Conservation (phyloP, 2,329 filamentous ascomycete species). For the Elsinoe perseae region DNA sequence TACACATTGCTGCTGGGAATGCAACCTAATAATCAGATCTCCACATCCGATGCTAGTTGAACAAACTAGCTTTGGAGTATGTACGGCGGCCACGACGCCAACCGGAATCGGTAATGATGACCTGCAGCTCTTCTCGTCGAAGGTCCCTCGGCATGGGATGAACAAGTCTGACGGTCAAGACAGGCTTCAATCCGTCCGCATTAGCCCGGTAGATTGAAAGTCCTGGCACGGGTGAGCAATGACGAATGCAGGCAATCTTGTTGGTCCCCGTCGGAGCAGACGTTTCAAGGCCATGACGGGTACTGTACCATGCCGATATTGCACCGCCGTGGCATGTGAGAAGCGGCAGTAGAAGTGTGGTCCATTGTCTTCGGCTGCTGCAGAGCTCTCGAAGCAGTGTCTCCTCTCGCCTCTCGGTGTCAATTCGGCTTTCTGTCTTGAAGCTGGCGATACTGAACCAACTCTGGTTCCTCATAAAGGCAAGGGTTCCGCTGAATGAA, state of each 20-base stretch:
- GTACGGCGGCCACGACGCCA: background rate
- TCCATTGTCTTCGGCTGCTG: background rate
- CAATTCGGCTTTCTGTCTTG: too few species aligned
- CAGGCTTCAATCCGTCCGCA: background rate
- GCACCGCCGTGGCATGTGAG: background rate
- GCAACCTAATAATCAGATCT: too few species aligned
- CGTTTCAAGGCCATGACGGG: background rate
- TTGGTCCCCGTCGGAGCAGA: background rate
- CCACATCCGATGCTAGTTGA: too few species aligned
- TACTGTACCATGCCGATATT: background rate
- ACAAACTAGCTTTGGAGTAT: background rate
- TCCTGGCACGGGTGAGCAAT: background rate
- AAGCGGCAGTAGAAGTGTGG: background rate
- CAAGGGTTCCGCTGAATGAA: background rate
- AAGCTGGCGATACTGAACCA: background rate
- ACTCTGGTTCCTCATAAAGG: background rate
- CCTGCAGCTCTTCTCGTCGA: background rate
- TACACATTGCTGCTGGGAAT: too few species aligned
- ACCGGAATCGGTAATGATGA: background rate
- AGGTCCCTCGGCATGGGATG: background rate
- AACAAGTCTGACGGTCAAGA: background rate
- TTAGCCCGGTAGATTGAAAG: background rate
- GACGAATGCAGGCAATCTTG: background rate
- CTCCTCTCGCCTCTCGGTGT: too few species aligned
- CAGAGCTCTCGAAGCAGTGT: too few species aligned